Percentiles rank a stretch among this genome's conserved stretches.
phyloP scores from a whole-genome alignment of 2,329 filamentous ascomycete species.

The Ophiostoma sp. region DNA sequence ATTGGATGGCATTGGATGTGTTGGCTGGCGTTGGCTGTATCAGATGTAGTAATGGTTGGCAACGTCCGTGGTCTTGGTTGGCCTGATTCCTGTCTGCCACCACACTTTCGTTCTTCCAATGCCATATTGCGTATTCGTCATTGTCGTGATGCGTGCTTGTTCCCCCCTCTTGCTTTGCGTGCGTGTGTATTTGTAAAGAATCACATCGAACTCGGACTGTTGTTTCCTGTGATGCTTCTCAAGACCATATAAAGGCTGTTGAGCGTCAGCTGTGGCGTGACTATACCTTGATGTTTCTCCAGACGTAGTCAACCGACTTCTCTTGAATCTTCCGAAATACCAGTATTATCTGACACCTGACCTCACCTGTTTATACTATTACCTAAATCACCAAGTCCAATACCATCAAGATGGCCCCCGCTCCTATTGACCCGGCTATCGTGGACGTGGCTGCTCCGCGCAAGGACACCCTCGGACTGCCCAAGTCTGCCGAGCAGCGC shows the following conservation, averaged over 20 bases:
- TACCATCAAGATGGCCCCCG: conserved; percentile 42
- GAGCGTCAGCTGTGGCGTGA: neutral
- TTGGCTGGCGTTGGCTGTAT: no score
- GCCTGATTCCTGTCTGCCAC: neutral
- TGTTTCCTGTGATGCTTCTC: neutral
- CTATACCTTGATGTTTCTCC: neutral
- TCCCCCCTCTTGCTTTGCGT: neutral
- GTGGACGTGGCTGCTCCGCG: conserved; percentile 56
- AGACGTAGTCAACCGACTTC: neutral
- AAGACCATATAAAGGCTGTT: neutral
- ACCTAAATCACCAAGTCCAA: neutral
- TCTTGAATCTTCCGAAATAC: neutral
- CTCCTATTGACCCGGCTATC: conserved; percentile 57
- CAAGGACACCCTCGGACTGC: conserved; percentile 61
- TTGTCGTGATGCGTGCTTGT: conserved; percentile 7
- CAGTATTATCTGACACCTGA: neutral
- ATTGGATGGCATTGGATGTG: neutral
- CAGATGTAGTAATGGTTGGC: neutral
- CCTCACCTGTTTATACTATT: neutral
- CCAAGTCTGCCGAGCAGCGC: conserved; percentile 50
- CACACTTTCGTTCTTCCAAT: conserved; percentile 8
- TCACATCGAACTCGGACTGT: neutral
- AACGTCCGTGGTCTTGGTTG: neutral
- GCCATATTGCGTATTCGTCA: neutral
- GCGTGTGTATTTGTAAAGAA: neutral